Percentiles rank a stretch among this genome's conserved stretches.
Conservation (phyloP, 176 grass and related monocot species). For the Lolium perenne region DNA sequence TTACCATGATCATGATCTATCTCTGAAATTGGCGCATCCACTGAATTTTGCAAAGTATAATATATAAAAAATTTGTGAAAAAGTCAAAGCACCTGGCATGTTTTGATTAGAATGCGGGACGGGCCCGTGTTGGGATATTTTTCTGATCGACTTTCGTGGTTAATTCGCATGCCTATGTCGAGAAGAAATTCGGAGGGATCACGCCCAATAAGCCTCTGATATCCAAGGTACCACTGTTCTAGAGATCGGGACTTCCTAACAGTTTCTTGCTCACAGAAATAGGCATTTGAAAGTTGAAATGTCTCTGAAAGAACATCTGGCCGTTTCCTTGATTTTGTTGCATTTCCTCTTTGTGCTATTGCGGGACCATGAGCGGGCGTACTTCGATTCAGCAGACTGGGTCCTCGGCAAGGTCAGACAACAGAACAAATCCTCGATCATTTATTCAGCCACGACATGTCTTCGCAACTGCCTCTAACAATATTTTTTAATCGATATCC, state of each 20-base stretch:
- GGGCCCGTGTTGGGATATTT: background rate
- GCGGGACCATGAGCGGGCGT: conserved; percentile 89
- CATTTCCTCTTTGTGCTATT: conserved; percentile 9
- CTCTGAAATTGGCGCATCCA: too few species aligned
- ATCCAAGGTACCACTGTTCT: conserved; percentile 55
- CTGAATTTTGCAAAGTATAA: too few species aligned
- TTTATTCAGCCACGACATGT: background rate
- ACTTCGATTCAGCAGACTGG: conserved; percentile 95
- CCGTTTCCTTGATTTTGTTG: background rate
- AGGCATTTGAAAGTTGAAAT: background rate
- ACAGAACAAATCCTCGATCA: background rate
- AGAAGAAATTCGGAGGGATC: conserved; percentile 91
- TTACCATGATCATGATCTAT: too few species aligned
- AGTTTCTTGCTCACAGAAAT: too few species aligned
- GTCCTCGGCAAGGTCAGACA: conserved; percentile 87
- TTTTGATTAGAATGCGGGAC: too few species aligned
- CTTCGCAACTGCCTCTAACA: conserved; percentile 26
- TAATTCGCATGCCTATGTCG: conserved; percentile 40
- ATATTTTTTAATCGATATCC: background rate
- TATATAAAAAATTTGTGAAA: too few species aligned
- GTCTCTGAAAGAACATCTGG: background rate
- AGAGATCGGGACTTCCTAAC: background rate
- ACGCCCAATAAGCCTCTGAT: conserved; percentile 91
- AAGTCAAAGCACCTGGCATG: too few species aligned
- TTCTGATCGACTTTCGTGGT: background rate